phyloP scores from a whole-genome alignment of 768 basidiomycete species.

The Lactarius trivialis region DNA sequence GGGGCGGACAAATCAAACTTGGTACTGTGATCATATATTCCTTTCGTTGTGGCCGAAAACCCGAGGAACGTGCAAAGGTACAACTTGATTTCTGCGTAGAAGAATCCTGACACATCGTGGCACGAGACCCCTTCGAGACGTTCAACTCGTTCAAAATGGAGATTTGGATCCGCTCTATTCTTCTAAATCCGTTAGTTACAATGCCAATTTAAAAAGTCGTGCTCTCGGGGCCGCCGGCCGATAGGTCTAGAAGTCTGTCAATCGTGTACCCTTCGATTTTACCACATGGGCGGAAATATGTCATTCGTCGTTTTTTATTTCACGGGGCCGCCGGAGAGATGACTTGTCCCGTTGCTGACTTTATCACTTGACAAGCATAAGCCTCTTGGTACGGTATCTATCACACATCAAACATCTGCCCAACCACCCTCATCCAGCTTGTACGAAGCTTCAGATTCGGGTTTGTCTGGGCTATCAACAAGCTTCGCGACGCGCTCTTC shows the following conservation, averaged over 20 bases:
- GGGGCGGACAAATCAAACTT: neutral
- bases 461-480: conserved; percentile 83
- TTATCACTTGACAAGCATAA: neutral
- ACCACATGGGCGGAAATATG: neutral
- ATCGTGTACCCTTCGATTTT: neutral
- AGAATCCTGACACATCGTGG: neutral
- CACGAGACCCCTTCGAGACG: too few relatives aligned
- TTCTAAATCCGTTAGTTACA: neutral
- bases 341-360: neutral
- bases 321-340: neutral
- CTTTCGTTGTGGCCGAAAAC: neutral
- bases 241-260: neutral
- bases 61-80: neutral
- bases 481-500: conserved; percentile 89
- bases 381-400: neutral
- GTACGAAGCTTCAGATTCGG: conserved; percentile 88
- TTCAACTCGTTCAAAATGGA: neutral
- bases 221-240: neutral
- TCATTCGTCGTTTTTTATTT: neutral
- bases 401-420: conserved; percentile 59
- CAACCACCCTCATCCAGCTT: conserved; percentile 89
- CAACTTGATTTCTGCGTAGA: neutral
- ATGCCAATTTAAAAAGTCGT: neutral
- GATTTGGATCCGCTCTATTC: neutral
- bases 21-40: neutral